These are phyloP conservation scores for Daldinia eschscholtzii DNA, from an alignment of 2,329 filamentous ascomycete species.

Conservation along the genomic window DNA sequence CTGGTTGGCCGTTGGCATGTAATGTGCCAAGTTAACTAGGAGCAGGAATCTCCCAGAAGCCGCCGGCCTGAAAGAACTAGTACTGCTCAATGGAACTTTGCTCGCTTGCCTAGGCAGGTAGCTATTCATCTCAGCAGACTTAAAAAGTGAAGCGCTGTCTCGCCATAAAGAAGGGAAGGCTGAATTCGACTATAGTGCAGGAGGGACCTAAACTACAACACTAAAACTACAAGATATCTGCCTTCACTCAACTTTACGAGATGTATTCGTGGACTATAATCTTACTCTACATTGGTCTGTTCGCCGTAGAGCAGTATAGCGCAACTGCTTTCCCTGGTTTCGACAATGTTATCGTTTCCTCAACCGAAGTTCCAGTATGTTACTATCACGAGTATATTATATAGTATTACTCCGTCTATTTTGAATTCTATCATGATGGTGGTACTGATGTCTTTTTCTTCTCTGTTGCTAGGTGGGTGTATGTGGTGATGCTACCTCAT, in stretches of 20 bases:
- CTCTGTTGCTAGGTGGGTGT: conserved; percentile 17
- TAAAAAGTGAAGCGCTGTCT: not conserved
- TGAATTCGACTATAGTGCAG: too few species aligned
- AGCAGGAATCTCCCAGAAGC: not conserved
- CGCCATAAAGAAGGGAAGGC: not conserved
- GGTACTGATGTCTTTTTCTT: not conserved
- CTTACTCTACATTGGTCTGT: not conserved
- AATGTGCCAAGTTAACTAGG: not conserved
- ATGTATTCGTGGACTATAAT: not conserved
- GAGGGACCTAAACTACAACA: too few species aligned
- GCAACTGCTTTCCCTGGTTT: not conserved
- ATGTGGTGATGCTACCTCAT: conserved; percentile 38
- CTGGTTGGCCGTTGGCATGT: not conserved
- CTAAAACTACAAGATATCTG: too few species aligned
- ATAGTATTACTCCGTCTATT: not conserved
- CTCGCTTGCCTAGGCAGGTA: not conserved
- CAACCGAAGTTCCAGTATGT: not conserved
- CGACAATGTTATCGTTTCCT: not conserved
- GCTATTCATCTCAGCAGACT: too few species aligned
- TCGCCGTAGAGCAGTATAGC: not conserved
- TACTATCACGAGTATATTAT: not conserved
- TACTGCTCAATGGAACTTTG: not conserved
- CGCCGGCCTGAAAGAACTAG: not conserved
- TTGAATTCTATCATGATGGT: not conserved
- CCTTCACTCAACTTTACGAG: not conserved